Percentiles rank a stretch among this genome's conserved stretches.
phyloP scores from a whole-genome alignment of 75 land plant species.

The Isoetes taiwanensis region DNA sequence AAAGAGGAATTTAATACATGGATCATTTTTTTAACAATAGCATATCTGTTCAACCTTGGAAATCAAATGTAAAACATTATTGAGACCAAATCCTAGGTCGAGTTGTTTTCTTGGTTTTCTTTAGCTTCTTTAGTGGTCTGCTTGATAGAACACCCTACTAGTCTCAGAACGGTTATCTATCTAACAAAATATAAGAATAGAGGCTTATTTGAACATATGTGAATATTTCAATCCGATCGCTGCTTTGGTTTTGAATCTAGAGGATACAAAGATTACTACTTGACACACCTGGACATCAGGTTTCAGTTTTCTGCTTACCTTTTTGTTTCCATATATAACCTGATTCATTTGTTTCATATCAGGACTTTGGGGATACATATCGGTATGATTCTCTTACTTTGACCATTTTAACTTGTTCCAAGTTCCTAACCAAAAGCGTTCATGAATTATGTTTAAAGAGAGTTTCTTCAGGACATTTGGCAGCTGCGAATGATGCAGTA shows the following conservation, averaged over 20 bases:
- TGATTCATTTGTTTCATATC: not conserved
- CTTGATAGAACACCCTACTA: too few species aligned
- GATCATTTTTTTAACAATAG: too few species aligned
- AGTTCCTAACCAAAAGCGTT: not conserved
- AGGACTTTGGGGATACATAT: not conserved
- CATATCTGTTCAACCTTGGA: too few species aligned
- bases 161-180: too few species aligned
- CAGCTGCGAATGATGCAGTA: conserved; percentile 44
- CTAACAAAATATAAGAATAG: too few species aligned
- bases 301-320: not conserved
- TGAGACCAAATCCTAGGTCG: too few species aligned
- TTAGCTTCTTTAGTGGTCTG: too few species aligned
- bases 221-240: conserved; percentile 45
- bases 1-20: too few species aligned
- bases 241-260: conserved; percentile 34
- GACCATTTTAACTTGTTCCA: not conserved
- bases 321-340: not conserved
- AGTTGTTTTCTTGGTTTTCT: too few species aligned
- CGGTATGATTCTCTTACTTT: not conserved
- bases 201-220: conserved; percentile 1
- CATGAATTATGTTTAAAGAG: not conserved
- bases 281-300: conserved; percentile 48
- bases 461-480: conserved; percentile 22
- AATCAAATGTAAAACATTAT: too few species aligned
- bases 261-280: conserved; percentile 25